phyloP scores from a whole-genome alignment of 306 rosid species.

The Styphnolobium japonicum region DNA sequence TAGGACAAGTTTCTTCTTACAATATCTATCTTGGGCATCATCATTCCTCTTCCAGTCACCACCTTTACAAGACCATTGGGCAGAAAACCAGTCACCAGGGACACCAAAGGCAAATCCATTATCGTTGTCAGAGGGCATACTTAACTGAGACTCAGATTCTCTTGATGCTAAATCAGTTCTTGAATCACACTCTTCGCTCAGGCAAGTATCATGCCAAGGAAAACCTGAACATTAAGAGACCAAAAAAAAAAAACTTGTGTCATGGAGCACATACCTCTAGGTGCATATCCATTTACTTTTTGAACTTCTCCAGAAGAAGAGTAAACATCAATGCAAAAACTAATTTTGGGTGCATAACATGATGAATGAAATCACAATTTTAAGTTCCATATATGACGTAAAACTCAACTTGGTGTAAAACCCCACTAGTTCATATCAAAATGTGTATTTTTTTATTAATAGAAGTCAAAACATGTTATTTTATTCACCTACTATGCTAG shows the following conservation, averaged over 20 bases:
- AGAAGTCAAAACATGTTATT: background rate
- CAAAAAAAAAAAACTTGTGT: background rate
- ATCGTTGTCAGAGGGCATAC: conserved; percentile 54
- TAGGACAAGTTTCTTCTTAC: conserved; percentile 78
- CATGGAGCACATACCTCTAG: conserved; percentile 19
- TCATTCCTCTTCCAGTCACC: conserved; percentile 99
- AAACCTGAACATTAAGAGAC: conserved; percentile 51
- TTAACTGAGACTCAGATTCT: conserved; percentile 46
- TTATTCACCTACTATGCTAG: background rate
- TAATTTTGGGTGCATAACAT: conserved; percentile 6
- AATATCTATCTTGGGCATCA: conserved; percentile 68
- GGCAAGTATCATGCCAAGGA: conserved; percentile 40
- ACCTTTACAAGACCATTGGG: conserved; percentile 95
- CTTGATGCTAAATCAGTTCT: conserved; percentile 42
- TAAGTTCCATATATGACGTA: conserved; percentile 10
- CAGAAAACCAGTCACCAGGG: conserved; percentile 73
- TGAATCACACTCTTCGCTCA: conserved; percentile 39
- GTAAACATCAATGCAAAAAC: conserved; percentile 9
- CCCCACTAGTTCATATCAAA: background rate
- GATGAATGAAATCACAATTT: conserved; percentile 16
- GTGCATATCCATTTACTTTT: conserved; percentile 13
- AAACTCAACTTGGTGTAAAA: background rate
- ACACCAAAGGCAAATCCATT: conserved; percentile 41
- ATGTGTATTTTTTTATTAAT: background rate
- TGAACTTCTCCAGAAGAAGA: background rate